Evolutionary conservation across 805 yeast species (phyloP).

Genomic region (Yamadazyma nakazawae): DNA sequence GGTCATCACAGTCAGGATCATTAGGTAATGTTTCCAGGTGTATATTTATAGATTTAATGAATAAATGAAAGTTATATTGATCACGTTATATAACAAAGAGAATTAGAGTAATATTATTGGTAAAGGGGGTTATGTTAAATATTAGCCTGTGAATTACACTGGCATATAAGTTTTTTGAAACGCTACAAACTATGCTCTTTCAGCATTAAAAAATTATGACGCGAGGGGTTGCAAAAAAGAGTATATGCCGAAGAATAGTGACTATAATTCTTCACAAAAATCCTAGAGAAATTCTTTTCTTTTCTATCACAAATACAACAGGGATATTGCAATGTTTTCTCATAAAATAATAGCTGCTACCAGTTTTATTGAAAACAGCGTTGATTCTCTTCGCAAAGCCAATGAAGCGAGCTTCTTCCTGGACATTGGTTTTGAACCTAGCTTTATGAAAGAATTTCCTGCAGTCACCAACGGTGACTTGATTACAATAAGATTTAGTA

Average conservation of each 20-base stretch:
- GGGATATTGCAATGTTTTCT: too few species aligned
- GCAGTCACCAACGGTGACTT: neutral
- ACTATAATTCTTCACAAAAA: neutral
- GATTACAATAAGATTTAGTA: too few species aligned
- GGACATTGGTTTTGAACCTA: neutral
- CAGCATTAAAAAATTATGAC: neutral
- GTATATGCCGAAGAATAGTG: neutral
- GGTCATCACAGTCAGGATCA: constrained; percentile 20
- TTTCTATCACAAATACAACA: too few species aligned
- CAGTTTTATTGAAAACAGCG: neutral
- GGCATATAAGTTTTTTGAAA: neutral
- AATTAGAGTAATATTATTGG: neutral
- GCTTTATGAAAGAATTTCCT: neutral
- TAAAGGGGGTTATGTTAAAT: too few species aligned
- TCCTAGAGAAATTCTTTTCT: neutral
- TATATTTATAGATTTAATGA: constrained; percentile 9
- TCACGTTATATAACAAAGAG: neutral
- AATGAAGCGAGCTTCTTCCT: neutral
- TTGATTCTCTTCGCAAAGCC: neutral
- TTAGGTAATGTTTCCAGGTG: neutral
- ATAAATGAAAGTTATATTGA: constrained; percentile 1
- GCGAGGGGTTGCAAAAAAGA: neutral
- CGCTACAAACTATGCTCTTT: neutral
- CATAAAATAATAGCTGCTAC: neutral
- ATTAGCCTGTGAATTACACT: too few species aligned